A percentile compares a stretch with the other conserved stretches of the same genome.
Evolutionary conservation across 2,329 filamentous ascomycete species (phyloP).

Genomic region (Monosporascus sp.): DNA sequence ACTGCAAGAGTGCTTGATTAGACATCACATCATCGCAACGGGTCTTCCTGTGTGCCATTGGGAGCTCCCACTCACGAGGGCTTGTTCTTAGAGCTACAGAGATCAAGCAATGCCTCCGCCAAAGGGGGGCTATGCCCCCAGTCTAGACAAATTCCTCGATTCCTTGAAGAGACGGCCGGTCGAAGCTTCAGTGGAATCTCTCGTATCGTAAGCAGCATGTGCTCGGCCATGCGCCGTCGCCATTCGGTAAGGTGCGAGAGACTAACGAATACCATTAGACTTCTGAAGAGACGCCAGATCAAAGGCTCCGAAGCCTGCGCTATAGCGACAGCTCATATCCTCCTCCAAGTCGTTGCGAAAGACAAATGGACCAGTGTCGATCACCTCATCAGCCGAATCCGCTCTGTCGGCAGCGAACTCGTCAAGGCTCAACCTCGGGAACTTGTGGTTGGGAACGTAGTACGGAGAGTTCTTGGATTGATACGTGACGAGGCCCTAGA

Average conservation of each 20-base stretch:
- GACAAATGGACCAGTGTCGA: slow-evolving; percentile 73
- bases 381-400: slow-evolving; percentile 74
- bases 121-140: slow-evolving; percentile 59
- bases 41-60: background rate
- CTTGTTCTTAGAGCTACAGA: slow-evolving; percentile 5
- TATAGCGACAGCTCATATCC: slow-evolving; percentile 81
- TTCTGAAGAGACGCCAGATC: slow-evolving; percentile 89
- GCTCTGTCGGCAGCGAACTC: slow-evolving; percentile 70
- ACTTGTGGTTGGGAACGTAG: slow-evolving; percentile 90
- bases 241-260: too few species aligned
- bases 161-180: slow-evolving; percentile 70
- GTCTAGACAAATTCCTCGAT: slow-evolving; percentile 72
- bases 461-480: slow-evolving; percentile 80
- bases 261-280: slow-evolving; percentile 39
- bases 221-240: background rate
- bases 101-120: slow-evolving; percentile 48
- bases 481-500: slow-evolving; percentile 89
- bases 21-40: background rate
- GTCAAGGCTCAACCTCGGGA: slow-evolving; percentile 83
- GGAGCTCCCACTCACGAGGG: background rate
- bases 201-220: slow-evolving; percentile 62
- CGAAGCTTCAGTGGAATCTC: slow-evolving; percentile 76
- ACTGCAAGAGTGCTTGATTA: background rate
- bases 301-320: slow-evolving; percentile 83
- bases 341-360: slow-evolving; percentile 79